phyloP scores from a whole-genome alignment of 306 rosid species.

The Corylus heterophylla region DNA sequence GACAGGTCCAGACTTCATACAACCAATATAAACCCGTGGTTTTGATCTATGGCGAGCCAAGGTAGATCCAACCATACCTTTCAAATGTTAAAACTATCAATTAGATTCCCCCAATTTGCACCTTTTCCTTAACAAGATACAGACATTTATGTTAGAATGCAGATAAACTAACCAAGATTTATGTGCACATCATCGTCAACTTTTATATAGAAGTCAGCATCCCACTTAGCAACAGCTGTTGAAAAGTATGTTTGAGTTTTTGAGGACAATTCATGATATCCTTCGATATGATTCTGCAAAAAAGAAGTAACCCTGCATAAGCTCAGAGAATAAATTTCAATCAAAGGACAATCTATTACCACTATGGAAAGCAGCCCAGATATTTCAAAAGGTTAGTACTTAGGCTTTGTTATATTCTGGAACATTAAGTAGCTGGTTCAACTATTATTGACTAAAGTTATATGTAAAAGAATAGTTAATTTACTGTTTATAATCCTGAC shows the following conservation, averaged over 20 bases:
- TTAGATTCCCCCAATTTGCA: slow-evolving; percentile 1
- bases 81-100: slow-evolving; percentile 6
- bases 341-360: background rate
- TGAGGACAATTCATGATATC: slow-evolving; percentile 59
- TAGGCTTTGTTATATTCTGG: background rate
- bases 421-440: background rate
- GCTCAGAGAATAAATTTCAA: background rate
- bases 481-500: too few species aligned
- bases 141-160: background rate
- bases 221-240: slow-evolving; percentile 58
- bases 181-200: slow-evolving; percentile 68
- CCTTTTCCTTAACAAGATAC: background rate
- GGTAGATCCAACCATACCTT: slow-evolving; percentile 67
- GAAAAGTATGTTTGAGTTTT: slow-evolving; percentile 58
- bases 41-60: slow-evolving; percentile 60
- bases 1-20: slow-evolving; percentile 72
- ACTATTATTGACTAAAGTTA: too few species aligned
- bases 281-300: slow-evolving; percentile 60
- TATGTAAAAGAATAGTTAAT: too few species aligned
- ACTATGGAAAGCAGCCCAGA: background rate
- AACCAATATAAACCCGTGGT: slow-evolving; percentile 58
- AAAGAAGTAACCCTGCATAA: slow-evolving; percentile 4
- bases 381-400: slow-evolving; percentile 16
- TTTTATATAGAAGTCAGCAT: slow-evolving; percentile 64
- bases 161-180: slow-evolving; percentile 48